Evolutionary conservation across 768 basidiomycete species (phyloP).

Genomic region (Termitomyces sp.): DNA sequence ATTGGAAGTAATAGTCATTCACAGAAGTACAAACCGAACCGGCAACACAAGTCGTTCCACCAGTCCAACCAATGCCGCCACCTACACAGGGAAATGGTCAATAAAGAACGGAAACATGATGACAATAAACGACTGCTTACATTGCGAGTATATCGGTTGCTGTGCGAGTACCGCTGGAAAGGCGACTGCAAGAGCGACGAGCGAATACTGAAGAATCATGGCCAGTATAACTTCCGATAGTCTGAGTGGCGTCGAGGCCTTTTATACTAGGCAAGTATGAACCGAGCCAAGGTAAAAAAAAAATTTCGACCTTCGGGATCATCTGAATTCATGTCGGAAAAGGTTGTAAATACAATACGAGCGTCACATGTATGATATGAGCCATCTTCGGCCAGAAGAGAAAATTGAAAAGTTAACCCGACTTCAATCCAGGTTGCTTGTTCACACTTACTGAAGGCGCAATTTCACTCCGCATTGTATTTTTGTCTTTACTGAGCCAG

Average conservation of each 20-base stretch:
- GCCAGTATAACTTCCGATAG: background rate
- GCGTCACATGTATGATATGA: conserved; percentile 8
- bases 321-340: background rate
- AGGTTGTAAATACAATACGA: background rate
- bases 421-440: background rate
- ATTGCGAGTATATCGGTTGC: conserved; percentile 23
- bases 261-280: background rate
- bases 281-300: background rate
- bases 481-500: background rate
- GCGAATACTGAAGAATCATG: conserved; percentile 20
- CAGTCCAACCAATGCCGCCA: conserved; percentile 32
- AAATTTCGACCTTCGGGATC: background rate
- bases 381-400: background rate
- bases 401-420: conserved; percentile 7
- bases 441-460: background rate
- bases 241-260: background rate
- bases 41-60: conserved; percentile 28
- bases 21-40: conserved; percentile 24
- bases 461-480: background rate
- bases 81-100: conserved; percentile 14
- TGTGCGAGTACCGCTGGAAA: conserved; percentile 25
- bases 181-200: conserved; percentile 21
- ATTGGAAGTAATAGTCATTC: conserved; percentile 32
- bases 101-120: background rate
- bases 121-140: conserved; percentile 8